Percentiles rank a stretch among this genome's conserved stretches.
phyloP scores from a whole-genome alignment of 805 yeast species.

The Candida quercuum region DNA sequence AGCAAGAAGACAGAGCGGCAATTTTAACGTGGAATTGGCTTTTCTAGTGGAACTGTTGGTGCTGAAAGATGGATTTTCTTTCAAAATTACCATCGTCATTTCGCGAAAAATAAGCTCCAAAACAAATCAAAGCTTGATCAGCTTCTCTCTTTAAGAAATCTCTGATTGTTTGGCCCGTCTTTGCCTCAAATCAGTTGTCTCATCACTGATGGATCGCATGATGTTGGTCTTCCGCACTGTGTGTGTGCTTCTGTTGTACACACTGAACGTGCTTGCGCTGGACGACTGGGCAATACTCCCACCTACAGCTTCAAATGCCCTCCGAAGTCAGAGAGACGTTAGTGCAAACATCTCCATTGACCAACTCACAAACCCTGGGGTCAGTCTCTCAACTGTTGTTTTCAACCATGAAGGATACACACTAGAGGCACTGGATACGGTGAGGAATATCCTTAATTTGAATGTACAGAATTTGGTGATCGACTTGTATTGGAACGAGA shows the following conservation, averaged over 20 bases:
- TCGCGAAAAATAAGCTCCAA: too few species aligned
- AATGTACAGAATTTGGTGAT: conserved; percentile 45
- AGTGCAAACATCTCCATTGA: conserved; percentile 34
- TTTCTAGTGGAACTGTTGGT: neutral
- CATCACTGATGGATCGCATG: too few species aligned
- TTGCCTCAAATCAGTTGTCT: too few species aligned
- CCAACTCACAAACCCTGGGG: conserved; percentile 36
- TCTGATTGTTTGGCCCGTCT: too few species aligned
- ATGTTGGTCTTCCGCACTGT: too few species aligned
- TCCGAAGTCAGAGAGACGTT: conserved; percentile 44
- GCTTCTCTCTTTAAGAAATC: too few species aligned
- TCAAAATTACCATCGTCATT: too few species aligned
- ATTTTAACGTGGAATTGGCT: too few species aligned
- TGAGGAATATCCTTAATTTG: conserved; percentile 30
- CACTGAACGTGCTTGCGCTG: neutral
- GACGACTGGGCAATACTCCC: conserved; percentile 30
- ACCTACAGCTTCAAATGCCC: conserved; percentile 26
- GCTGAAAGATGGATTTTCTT: too few species aligned
- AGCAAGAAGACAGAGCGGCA: too few species aligned
- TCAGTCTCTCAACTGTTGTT: conserved; percentile 28
- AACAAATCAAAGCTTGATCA: too few species aligned
- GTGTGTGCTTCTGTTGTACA: neutral
- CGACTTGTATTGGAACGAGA: conserved; percentile 53
- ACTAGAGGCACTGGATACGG: conserved; percentile 21
- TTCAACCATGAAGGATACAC: conserved; percentile 29